Evolutionary conservation across 768 basidiomycete species (phyloP).

Genomic region (Pleurotus eryngii): DNA sequence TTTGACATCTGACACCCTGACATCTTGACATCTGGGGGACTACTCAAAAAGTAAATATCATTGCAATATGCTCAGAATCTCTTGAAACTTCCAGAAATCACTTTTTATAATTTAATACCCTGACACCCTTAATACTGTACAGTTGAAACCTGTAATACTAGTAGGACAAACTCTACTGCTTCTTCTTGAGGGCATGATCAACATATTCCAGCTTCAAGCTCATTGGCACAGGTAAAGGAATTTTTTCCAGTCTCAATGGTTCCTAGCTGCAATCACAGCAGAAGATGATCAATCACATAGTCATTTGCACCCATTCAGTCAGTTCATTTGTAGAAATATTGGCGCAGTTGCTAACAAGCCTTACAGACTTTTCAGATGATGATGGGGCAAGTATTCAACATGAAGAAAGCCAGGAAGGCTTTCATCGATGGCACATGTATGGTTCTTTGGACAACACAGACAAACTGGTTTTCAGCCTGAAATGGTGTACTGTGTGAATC

Average conservation of each 20-base stretch:
- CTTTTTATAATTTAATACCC: too few species aligned
- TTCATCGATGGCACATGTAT: too few species aligned
- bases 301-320: slow-evolving; percentile 2
- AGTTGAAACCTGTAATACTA: too few species aligned
- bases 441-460: too few species aligned
- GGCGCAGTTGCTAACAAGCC: not conserved
- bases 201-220: slow-evolving; percentile 1
- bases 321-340: not conserved
- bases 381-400: not conserved
- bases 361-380: not conserved
- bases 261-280: not conserved
- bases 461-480: not conserved
- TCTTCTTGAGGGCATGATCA: slow-evolving; percentile 6
- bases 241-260: not conserved
- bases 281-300: not conserved
- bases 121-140: too few species aligned
- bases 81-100: too few species aligned
- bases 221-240: not conserved
- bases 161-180: slow-evolving; percentile 12
- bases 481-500: slow-evolving; percentile 1
- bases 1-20: too few species aligned
- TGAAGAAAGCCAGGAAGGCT: not conserved
- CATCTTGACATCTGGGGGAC: too few species aligned
- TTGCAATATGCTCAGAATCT: too few species aligned
- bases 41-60: too few species aligned